Percentiles rank a stretch among this genome's conserved stretches.
Conservation (phyloP, 352 stramenopile species). For the Phytophthora megakarya region DNA sequence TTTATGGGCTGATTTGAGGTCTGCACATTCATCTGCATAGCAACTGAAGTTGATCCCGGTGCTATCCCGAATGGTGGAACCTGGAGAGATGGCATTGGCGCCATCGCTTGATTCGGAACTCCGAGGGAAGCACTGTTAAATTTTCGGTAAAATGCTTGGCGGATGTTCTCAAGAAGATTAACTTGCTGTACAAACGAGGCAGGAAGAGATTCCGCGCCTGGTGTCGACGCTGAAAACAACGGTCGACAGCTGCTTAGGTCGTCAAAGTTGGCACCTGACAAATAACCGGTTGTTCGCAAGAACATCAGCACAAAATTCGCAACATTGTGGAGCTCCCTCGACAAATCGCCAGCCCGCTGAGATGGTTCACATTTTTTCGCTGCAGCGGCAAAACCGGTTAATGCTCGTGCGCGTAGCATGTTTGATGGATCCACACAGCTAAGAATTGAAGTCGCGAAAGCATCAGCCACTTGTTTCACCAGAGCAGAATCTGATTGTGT, state of each 20-base stretch:
- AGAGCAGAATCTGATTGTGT: conserved; percentile 60
- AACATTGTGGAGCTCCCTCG: conserved; percentile 66
- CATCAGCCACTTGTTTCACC: conserved; percentile 73
- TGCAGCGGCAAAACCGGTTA: conserved; percentile 62
- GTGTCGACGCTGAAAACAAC: conserved; percentile 47
- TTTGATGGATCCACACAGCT: conserved; percentile 75
- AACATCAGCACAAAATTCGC: conserved; percentile 84
- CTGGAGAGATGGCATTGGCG: conserved; percentile 28
- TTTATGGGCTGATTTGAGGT: conserved; percentile 14
- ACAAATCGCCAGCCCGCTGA: conserved; percentile 60
- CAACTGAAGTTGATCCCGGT: conserved; percentile 8
- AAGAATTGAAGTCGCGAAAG: conserved; percentile 75
- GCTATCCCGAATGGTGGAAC: conserved; percentile 19
- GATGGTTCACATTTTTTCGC: conserved; percentile 53
- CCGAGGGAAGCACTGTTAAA: conserved; percentile 19
- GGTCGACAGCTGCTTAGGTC: conserved; percentile 64
- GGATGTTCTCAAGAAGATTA: conserved; percentile 65
- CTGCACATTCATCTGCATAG: conserved; percentile 12
- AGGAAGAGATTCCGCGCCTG: conserved; percentile 59
- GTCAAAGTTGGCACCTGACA: conserved; percentile 61
- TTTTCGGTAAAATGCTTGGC: conserved; percentile 44
- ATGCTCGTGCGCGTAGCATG: conserved; percentile 53
- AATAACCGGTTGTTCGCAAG: conserved; percentile 62
- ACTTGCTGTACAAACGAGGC: conserved; percentile 80
- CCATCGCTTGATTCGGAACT: conserved; percentile 10